These are phyloP conservation scores for Pilaira anomala DNA, from an alignment of 192 early-diverging fungal genomes.

Conservation along the genomic window DNA sequence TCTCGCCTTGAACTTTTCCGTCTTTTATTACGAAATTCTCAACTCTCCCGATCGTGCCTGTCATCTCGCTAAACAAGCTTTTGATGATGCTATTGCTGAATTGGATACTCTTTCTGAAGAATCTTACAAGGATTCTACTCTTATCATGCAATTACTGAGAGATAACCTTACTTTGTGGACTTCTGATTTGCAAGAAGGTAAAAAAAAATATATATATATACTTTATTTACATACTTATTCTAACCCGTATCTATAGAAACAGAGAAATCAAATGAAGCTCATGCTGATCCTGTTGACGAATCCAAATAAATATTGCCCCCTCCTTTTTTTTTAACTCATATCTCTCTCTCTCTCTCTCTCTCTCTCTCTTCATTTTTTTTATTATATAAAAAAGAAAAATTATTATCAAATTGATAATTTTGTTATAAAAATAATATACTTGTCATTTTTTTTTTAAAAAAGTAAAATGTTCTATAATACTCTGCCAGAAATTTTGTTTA, in stretches of 20 bases:
- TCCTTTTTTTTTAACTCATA: neutral
- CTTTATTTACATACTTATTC: neutral
- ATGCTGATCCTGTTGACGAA: slow-evolving; percentile 17
- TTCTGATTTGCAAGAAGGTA: slow-evolving; percentile 90
- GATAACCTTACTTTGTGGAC: slow-evolving; percentile 99
- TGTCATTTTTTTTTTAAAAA: neutral
- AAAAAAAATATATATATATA: neutral
- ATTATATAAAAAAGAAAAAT: slow-evolving; percentile 1
- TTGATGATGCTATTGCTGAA: slow-evolving; percentile 99
- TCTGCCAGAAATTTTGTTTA: too few relatives aligned
- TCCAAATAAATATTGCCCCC: slow-evolving; percentile 12
- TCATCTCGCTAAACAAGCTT: slow-evolving; percentile 94
- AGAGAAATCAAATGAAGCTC: slow-evolving; percentile 26
- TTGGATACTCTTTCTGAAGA: slow-evolving; percentile 98
- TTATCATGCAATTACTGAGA: slow-evolving; percentile 99
- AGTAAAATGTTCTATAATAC: too few relatives aligned
- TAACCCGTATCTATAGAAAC: slow-evolving; percentile 11
- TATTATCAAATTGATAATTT: neutral
- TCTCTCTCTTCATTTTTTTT: neutral
- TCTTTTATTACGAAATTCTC: slow-evolving; percentile 99
- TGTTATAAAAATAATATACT: neutral
- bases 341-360: neutral
- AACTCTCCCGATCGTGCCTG: slow-evolving; percentile 98
- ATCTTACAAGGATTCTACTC: slow-evolving; percentile 98
- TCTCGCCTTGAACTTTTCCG: slow-evolving; percentile 97